These are phyloP conservation scores for Deuterostichococcus epilithicus DNA, from an alignment of 139 green algal genomes.

Conservation along the genomic window DNA sequence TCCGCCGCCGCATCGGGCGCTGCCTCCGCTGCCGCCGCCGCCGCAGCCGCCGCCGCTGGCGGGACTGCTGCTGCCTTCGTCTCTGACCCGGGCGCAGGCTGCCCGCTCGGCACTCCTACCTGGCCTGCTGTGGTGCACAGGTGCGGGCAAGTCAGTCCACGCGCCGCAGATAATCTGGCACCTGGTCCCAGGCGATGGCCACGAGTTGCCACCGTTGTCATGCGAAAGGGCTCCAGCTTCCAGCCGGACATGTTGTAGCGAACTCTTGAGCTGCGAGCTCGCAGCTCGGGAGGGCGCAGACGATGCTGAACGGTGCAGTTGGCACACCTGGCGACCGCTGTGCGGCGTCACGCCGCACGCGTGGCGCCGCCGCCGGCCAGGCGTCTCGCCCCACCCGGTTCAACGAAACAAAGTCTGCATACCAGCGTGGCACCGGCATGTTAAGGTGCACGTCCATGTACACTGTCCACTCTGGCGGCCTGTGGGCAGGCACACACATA, in stretches of 20 bases:
- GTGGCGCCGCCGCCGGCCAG: neutral
- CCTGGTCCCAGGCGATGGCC: neutral
- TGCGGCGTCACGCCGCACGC: neutral
- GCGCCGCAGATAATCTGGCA: neutral
- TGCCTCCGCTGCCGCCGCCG: neutral
- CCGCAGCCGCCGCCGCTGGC: neutral
- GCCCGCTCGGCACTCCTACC: neutral
- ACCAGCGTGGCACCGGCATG: slow-evolving; percentile 20
- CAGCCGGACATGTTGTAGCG: no score
- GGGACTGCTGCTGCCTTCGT: neutral
- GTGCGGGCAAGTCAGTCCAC: neutral
- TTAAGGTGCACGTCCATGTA: slow-evolving; percentile 13
- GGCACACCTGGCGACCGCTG: no score
- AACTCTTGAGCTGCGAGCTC: no score
- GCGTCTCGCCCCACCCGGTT: neutral
- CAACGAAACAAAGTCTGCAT: neutral
- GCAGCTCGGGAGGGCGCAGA: neutral
- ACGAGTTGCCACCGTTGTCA: neutral
- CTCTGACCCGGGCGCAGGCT: neutral
- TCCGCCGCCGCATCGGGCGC: neutral
- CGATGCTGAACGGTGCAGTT: neutral
- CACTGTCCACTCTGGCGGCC: slow-evolving; percentile 16
- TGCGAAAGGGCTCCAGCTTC: slow-evolving; percentile 1
- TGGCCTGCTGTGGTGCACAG: neutral
- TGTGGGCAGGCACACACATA: neutral